Evolutionary conservation across 345 rosid genomes (phyloP).

Genomic region (Alliaria petiolata): DNA sequence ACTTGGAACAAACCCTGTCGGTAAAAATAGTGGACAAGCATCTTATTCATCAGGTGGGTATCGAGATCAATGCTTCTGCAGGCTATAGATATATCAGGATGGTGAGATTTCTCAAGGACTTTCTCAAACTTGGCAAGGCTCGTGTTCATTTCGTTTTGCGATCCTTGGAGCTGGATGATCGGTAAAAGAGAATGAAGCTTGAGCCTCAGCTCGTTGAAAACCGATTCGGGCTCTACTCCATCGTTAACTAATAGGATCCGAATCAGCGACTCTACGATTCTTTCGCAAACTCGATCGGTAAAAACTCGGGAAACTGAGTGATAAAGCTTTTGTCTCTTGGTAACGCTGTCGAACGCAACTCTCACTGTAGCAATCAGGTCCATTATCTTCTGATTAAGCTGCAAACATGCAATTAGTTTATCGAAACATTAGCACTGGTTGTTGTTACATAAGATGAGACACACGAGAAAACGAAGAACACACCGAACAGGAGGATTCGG

Average conservation of each 20-base stretch:
- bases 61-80: conserved; percentile 63
- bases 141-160: conserved; percentile 51
- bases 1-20: conserved; percentile 71
- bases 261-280: conserved; percentile 45
- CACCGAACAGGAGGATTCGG: too few species aligned
- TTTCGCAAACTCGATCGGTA: conserved; percentile 45
- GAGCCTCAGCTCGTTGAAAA: conserved; percentile 44
- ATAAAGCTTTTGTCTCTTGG: conserved; percentile 63
- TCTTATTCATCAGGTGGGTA: conserved; percentile 46
- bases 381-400: not conserved
- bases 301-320: conserved; percentile 46
- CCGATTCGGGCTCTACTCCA: conserved; percentile 20
- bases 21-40: conserved; percentile 66
- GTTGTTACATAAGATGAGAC: too few species aligned
- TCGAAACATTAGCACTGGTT: too few species aligned
- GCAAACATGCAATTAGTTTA: not conserved
- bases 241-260: conserved; percentile 34
- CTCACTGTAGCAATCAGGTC: conserved; percentile 28
- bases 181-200: conserved; percentile 50
- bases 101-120: conserved; percentile 50
- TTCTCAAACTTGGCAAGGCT: conserved; percentile 53
- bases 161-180: conserved; percentile 48
- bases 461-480: too few species aligned
- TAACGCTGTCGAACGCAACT: conserved; percentile 61
- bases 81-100: conserved; percentile 69